Conservation (phyloP, 1,284 basidiomycete species). For the Irpex rosettiformis region DNA sequence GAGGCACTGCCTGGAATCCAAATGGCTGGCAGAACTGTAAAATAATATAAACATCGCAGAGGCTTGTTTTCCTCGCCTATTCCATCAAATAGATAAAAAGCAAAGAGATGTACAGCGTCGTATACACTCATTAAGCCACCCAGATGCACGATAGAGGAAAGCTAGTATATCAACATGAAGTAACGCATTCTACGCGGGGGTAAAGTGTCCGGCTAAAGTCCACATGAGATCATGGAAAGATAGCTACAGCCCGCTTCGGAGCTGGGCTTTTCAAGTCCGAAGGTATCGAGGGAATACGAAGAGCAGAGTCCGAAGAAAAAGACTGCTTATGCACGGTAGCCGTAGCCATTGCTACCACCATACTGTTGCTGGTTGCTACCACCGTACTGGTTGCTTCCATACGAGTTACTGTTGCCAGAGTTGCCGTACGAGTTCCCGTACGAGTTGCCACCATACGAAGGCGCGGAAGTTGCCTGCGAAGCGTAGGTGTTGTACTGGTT, state of each 20-base stretch:
- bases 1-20: no score
- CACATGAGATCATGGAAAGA: not conserved
- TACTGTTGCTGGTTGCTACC: not conserved
- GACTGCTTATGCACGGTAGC: conserved; percentile 4
- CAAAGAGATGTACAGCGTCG: not conserved
- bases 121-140: conserved; percentile 2
- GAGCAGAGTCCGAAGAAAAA: not conserved
- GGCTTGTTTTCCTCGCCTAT: not conserved
- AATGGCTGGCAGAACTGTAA: not conserved
- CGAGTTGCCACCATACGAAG: not conserved
- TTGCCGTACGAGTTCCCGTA: not conserved
- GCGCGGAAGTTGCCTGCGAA: conserved; percentile 11
- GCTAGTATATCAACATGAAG: conserved; percentile 1
- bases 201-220: not conserved
- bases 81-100: not conserved
- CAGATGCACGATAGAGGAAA: not conserved
- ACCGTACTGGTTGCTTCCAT: not conserved
- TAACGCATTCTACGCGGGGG: not conserved
- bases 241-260: conserved; percentile 1
- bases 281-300: not conserved
- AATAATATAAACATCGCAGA: not conserved
- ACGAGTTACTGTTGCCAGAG: conserved; percentile 1
- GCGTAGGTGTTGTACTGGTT: conserved; percentile 50
- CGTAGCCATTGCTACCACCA: conserved; percentile 5
- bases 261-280: not conserved